Evolutionary conservation across 2,329 filamentous ascomycete genomes (phyloP), one percentile per base, ranked within the genome.

Genomic region (Trichoderma brevicompactum): DNA sequence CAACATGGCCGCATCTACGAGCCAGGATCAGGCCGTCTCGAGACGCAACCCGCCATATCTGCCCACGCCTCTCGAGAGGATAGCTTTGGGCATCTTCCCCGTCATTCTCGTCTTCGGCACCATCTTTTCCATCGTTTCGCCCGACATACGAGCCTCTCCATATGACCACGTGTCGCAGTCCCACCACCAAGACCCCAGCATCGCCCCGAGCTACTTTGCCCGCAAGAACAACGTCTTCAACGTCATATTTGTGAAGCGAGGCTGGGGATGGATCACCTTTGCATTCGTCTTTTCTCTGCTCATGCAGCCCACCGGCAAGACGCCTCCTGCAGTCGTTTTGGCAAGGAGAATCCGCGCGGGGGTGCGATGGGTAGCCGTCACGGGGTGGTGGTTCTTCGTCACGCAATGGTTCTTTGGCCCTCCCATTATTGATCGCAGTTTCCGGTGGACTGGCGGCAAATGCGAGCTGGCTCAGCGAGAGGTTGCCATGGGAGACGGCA

Each of bases 381-480:
- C 95, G 8, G 72, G 79, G 1, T 89, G 89, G 78, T 99, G 95
- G 95, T 82, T 92, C 48, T 79, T 92, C 44, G 88, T 95, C 17
- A 99, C 95, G 69, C 95, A 98, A 81, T 98, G 95, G 95, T 98
- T 89, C 77, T 97, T 99, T 73, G 95, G 95, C 0, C 89, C 95
- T 2, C 84, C 93, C 19, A 81, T 99, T 55, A 94, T 98, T 72
- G 95, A 99, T 76, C 89, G 94, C 65, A 87, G 90, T 3, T 99
- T 98, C 76, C 83, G 87, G n/a, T 85, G 92, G 77, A 97, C 92
- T 0, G 95, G 95, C 3, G 95, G 95, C 1, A 86, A 85, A 72
- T 99, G 95, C 76, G 88, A 92, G 74, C 72, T 87, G 13, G 81
- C 87, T 3, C 74, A 80, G 61, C 78, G 79, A 59, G 80, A 82